These are phyloP conservation scores for Neonectria punicea DNA, from an alignment of 2,329 filamentous ascomycete genomes.

Conservation along the genomic window DNA sequence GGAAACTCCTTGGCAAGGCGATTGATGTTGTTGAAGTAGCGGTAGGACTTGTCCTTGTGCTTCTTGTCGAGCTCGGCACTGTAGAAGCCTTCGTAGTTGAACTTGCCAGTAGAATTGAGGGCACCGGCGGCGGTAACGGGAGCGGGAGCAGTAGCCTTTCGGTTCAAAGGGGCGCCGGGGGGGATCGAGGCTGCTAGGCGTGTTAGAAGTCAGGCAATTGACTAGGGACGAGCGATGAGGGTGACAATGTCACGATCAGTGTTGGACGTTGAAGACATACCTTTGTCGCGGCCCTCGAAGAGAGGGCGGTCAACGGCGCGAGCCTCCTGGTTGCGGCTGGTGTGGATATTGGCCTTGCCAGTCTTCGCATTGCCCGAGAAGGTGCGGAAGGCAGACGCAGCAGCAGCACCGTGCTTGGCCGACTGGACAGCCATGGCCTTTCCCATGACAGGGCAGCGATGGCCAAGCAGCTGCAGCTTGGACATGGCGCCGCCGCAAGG, in stretches of 20 bases:
- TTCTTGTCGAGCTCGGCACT: conserved; percentile 92
- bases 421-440: conserved; percentile 93
- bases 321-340: conserved; percentile 80
- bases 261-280: conserved; percentile 50
- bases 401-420: conserved; percentile 62
- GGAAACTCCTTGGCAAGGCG: conserved; percentile 96
- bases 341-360: conserved; percentile 82
- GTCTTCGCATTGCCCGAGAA: conserved; percentile 62
- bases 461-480: conserved; percentile 92
- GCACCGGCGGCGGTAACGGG: conserved; percentile 36
- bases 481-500: conserved; percentile 94
- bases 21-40: conserved; percentile 99
- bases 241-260: neutral
- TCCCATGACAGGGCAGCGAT: conserved; percentile 98
- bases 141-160: conserved; percentile 38
- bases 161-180: conserved; percentile 35
- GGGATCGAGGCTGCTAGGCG: conserved; percentile 35
- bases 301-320: conserved; percentile 74
- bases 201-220: conserved; percentile 23
- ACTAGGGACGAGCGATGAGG: neutral
- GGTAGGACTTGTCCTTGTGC: conserved; percentile 99
- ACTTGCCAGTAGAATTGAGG: conserved; percentile 65
- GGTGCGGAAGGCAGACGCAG: conserved; percentile 57
- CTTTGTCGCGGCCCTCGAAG: conserved; percentile 59
- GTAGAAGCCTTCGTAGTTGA: conserved; percentile 94